Conservation (phyloP, 192 early-diverging fungal genomes). For the Spinellus fusiger region DNA sequence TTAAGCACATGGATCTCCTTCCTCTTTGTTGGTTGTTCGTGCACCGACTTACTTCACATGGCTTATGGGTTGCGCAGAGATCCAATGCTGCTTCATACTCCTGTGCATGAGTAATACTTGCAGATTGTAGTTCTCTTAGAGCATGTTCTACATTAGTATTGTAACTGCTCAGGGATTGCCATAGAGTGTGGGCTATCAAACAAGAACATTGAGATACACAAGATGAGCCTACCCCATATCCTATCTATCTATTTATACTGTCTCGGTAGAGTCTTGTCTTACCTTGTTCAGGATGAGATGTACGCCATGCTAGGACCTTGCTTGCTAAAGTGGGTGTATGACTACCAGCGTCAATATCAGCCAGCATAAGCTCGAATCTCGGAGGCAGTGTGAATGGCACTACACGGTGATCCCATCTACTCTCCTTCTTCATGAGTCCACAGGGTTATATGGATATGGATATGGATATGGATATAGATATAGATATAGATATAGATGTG, state of each 20-base stretch:
- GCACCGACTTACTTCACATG: constrained; percentile 32
- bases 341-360: constrained; percentile 91
- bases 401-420: constrained; percentile 65
- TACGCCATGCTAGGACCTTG: constrained; percentile 82
- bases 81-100: constrained; percentile 46
- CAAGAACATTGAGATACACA: too few relatives aligned
- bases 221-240: too few relatives aligned
- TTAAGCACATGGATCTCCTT: too few relatives aligned
- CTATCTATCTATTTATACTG: neutral
- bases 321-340: constrained; percentile 90
- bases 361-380: constrained; percentile 68
- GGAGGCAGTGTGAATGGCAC: constrained; percentile 63
- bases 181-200: constrained; percentile 51
- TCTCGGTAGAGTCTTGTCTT: neutral
- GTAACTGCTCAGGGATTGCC: constrained; percentile 53
- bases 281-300: constrained; percentile 55
- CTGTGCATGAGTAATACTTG: constrained; percentile 19
- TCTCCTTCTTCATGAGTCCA: neutral
- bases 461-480: neutral
- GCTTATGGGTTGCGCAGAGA: constrained; percentile 33
- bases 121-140: constrained; percentile 39
- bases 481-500: constrained; percentile 11
- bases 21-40: neutral
- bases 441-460: neutral
- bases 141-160: constrained; percentile 55